Conservation (phyloP, 805 yeast genomes). For the Wickerhamomyces pijperi region DNA sequence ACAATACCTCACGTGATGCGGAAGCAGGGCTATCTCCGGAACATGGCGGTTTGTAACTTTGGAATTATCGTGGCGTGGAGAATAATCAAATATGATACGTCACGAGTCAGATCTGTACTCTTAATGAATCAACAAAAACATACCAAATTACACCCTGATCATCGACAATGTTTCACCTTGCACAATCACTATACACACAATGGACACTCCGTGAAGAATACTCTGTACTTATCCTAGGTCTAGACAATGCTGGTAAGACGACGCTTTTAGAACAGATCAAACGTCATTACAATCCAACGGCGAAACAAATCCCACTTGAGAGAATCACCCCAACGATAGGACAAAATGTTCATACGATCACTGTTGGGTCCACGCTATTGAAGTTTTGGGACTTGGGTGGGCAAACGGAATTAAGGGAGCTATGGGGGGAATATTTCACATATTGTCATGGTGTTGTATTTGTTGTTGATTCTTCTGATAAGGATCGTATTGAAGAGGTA, state of each 20-base stretch:
- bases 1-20: no score
- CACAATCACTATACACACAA: constrained; percentile 45
- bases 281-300: constrained; percentile 34
- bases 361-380: constrained; percentile 29
- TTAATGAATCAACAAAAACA: no score
- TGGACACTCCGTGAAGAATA: constrained; percentile 58
- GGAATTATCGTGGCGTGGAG: no score
- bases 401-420: constrained; percentile 67
- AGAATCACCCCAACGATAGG: constrained; percentile 90
- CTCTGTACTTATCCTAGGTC: constrained; percentile 71
- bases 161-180: constrained; percentile 52
- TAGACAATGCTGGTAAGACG: constrained; percentile 96
- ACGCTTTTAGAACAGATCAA: constrained; percentile 63
- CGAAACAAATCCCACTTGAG: constrained; percentile 37
- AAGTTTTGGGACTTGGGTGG: constrained; percentile 98
- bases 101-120: no score
- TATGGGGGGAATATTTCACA: constrained; percentile 83
- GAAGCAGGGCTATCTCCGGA: no score
- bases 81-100: no score
- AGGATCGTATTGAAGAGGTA: constrained; percentile 75
- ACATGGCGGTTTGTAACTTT: no score
- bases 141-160: no score
- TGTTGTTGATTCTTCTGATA: constrained; percentile 85
- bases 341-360: constrained; percentile 54
- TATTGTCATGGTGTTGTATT: constrained; percentile 88